phyloP scores from a whole-genome alignment of 2,329 filamentous ascomycete genomes.

The Fusarium chuoi region DNA sequence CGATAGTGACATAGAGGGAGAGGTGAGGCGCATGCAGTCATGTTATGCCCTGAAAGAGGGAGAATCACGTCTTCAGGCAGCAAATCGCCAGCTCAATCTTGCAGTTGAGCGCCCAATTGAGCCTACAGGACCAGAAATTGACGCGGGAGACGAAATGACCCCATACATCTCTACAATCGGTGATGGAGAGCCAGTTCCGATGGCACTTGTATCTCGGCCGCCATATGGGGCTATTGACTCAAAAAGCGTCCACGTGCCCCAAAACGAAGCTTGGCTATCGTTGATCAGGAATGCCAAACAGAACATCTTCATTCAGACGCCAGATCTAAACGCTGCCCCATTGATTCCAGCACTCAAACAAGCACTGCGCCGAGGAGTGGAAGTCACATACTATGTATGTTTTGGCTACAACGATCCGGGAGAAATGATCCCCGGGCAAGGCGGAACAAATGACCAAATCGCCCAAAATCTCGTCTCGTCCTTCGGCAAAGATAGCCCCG shows the following conservation, averaged over 20 bases:
- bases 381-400: slow-evolving; percentile 77
- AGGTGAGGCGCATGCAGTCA: slow-evolving; percentile 71
- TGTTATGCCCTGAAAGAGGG: slow-evolving; percentile 59
- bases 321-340: slow-evolving; percentile 78
- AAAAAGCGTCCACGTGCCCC: slow-evolving; percentile 70
- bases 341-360: slow-evolving; percentile 70
- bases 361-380: slow-evolving; percentile 73
- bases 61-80: slow-evolving; percentile 66
- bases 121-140: slow-evolving; percentile 64
- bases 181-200: slow-evolving; percentile 67
- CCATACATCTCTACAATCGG: slow-evolving; percentile 64
- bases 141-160: slow-evolving; percentile 67
- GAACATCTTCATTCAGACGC: slow-evolving; percentile 81
- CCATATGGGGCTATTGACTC: slow-evolving; percentile 74
- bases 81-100: slow-evolving; percentile 74
- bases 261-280: slow-evolving; percentile 80
- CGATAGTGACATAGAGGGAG: slow-evolving; percentile 68
- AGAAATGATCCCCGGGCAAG: slow-evolving; percentile 79
- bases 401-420: slow-evolving; percentile 84
- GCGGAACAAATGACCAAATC: slow-evolving; percentile 79
- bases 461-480: slow-evolving; percentile 67
- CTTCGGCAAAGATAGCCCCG: slow-evolving; percentile 58
- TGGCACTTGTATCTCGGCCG: slow-evolving; percentile 76
- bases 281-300: slow-evolving; percentile 71
- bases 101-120: slow-evolving; percentile 62